phyloP scores from a whole-genome alignment of 116 monocot species.

The Posidonia oceanica region DNA sequence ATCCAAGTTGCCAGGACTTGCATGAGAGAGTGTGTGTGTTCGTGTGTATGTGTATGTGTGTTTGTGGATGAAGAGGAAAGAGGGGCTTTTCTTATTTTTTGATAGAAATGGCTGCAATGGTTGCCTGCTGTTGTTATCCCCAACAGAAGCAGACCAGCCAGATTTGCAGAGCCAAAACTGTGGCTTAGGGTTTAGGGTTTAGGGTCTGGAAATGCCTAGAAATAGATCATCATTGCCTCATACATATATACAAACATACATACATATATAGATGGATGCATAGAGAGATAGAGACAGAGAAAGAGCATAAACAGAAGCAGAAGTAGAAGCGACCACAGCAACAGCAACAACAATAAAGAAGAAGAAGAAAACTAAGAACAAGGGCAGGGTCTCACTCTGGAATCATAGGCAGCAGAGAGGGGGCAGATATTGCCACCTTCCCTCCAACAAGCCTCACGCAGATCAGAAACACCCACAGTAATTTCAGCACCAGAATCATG shows the following conservation, averaged over 20 bases:
- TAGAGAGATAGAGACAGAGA: background rate
- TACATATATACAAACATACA: background rate
- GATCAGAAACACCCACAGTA: background rate
- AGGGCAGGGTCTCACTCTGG: background rate
- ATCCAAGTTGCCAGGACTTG: constrained; percentile 1
- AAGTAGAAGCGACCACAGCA: background rate
- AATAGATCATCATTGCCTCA: constrained; percentile 5
- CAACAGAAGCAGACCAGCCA: constrained; percentile 4
- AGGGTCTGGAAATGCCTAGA: background rate
- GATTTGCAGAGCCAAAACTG: background rate
- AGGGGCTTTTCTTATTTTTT: background rate
- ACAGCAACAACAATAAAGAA: background rate
- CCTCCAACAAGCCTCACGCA: background rate
- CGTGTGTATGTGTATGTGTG: background rate
- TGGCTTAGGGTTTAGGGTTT: too few relatives aligned
- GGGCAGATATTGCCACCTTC: background rate
- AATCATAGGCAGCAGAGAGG: background rate
- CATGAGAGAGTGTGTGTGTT: too few relatives aligned
- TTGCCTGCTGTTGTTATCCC: background rate
- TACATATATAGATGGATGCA: too few relatives aligned
- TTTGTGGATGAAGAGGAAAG: background rate
- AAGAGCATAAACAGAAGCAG: too few relatives aligned
- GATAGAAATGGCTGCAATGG: background rate
- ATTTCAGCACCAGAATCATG: background rate
- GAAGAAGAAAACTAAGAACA: background rate